These are phyloP conservation scores for Collariella sp. DNA, from an alignment of 495 filamentous ascomycete species.

Conservation along the genomic window DNA sequence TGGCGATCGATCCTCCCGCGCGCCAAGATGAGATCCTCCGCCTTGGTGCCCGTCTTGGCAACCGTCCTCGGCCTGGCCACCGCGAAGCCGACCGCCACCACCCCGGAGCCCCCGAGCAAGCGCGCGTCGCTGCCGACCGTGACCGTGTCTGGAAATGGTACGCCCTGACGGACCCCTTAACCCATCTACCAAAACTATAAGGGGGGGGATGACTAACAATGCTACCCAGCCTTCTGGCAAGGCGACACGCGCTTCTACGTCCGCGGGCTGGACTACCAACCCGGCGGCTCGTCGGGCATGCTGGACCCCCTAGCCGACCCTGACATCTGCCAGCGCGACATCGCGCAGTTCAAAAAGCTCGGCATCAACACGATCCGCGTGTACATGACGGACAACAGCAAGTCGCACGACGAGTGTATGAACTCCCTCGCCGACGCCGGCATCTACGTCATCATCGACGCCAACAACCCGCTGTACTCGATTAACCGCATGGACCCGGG, in stretches of 20 bases:
- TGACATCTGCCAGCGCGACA: conserved; percentile 68
- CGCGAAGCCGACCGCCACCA: conserved; percentile 48
- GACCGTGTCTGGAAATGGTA: conserved; percentile 43
- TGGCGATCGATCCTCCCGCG: conserved; percentile 8
- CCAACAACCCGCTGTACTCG: neutral
- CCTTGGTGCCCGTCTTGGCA: conserved; percentile 45
- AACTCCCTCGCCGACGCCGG: conserved; percentile 66
- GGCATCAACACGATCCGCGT: conserved; percentile 88
- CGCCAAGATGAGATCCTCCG: conserved; percentile 13
- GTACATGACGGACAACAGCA: conserved; percentile 86
- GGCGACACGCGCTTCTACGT: conserved; percentile 82
- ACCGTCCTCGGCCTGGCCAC: conserved; percentile 43
- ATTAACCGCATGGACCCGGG: neutral
- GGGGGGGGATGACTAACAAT: conserved; percentile 15
- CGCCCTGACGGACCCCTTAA: too few species aligned
- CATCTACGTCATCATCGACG: conserved; percentile 57
- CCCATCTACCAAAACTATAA: neutral
- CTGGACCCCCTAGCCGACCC: conserved; percentile 71
- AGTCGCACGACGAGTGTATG: conserved; percentile 81
- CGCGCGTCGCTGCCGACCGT: conserved; percentile 34
- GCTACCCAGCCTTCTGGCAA: conserved; percentile 67
- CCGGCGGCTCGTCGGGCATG: conserved; percentile 73
- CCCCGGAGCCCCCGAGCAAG: conserved; percentile 50
- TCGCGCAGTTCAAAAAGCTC: conserved; percentile 71
- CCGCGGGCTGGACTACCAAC: conserved; percentile 92